Evolutionary conservation across 2,329 filamentous ascomycete genomes (phyloP), one percentile per base, ranked within the genome.

Genomic region (Arthroderma uncinatum): DNA sequence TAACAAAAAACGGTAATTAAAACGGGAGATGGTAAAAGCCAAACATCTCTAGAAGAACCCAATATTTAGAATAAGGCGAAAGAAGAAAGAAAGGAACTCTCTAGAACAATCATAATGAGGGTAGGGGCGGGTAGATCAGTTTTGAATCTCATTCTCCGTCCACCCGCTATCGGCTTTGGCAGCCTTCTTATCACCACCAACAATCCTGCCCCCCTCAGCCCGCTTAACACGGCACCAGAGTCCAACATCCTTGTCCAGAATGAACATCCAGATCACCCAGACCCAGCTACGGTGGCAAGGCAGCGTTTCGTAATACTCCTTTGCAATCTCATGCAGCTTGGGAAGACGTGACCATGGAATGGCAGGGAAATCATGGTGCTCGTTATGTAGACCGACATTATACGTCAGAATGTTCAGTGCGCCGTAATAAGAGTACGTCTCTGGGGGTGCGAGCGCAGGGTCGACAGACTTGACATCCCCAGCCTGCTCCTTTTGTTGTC

Each of bases 331-430:
- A 67, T 91, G 83, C 56, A 98, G 77, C 67, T 79, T 79, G 56
- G 85, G 87, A 39, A 98, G 79, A 33, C 86, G 80, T 8, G 90
- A 96, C 93, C 93, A 98, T 0, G 93, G 92, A 50, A 98, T 82
- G 52, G 93, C 93, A 9, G 93, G 93, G 75, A 98, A 98, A 73
- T 98, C 93, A 72, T 98, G 93, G 74, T 98, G 93, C 78, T 98
- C 93, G 70, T 98, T 98, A 78, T 98, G 93, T 67, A 96, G 77
- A 55, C 93, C 93, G 48, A 98, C 93, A 66, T 98, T 98, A 79
- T 97, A 98, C 0, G 91, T 95, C 53, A 98, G 74, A 66, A 90
- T 74, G 75, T 98, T 98, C 62, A 97, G 80, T 0, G 87, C 82
- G 0, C 93, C 93, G 70, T 98, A 98, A 80, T 98, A 98, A 52